Evolutionary conservation across 108 stramenopile genomes (phyloP).

Genomic region (Heterococcus sp.): DNA sequence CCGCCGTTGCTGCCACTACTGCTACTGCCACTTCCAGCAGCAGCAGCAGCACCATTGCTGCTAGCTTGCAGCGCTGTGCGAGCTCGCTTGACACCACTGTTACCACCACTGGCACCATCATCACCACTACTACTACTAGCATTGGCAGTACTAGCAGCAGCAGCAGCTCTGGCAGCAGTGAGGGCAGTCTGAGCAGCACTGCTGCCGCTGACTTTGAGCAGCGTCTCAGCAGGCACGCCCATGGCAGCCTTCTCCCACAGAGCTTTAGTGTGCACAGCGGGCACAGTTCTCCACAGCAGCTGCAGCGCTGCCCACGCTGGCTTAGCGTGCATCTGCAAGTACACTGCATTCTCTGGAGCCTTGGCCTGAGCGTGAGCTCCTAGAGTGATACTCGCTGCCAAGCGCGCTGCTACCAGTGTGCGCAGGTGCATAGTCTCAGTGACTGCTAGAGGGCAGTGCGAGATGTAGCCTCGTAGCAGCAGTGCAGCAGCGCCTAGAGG

Average conservation of each 20-base stretch:
- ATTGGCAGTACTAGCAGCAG: too few species aligned
- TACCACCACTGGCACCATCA: too few species aligned
- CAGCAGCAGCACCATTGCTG: too few species aligned
- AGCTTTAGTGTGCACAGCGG: conserved; percentile 22
- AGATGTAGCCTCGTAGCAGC: conserved; percentile 16
- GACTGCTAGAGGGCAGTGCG: conserved; percentile 8
- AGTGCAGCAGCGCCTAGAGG: conserved; percentile 41
- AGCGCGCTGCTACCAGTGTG: conserved; percentile 45
- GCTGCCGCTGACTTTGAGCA: background rate
- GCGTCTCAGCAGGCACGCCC: background rate
- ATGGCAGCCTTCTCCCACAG: conserved; percentile 46
- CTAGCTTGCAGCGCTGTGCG: too few species aligned
- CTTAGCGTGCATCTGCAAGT: conserved; percentile 26
- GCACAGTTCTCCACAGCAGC: conserved; percentile 17
- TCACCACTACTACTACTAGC: too few species aligned
- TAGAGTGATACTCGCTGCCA: conserved; percentile 21
- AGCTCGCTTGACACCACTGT: too few species aligned
- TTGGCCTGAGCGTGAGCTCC: conserved; percentile 34
- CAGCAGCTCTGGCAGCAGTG: too few species aligned
- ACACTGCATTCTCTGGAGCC: conserved; percentile 27
- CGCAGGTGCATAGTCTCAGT: conserved; percentile 43
- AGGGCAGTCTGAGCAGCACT: background rate
- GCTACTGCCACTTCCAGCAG: too few species aligned
- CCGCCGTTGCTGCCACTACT: background rate
- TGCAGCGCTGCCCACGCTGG: conserved; percentile 39